A percentile compares a stretch with the other conserved stretches of the same genome.
Conservation (phyloP, 805 yeast genomes). For the Novakomyces olei region DNA sequence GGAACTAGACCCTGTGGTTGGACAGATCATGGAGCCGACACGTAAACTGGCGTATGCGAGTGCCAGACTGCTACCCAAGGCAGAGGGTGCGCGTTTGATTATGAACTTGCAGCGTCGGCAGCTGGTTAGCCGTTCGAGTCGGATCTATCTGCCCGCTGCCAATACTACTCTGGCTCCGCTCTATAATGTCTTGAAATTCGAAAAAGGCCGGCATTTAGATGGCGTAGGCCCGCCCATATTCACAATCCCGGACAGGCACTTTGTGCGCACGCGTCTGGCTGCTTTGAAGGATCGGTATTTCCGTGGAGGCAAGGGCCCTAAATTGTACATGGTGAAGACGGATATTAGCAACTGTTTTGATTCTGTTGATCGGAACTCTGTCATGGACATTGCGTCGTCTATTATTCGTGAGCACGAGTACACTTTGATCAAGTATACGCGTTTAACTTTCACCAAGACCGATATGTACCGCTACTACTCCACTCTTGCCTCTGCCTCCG, state of each 20-base stretch:
- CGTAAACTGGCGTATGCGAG: constrained; percentile 18
- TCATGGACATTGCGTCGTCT: constrained; percentile 5
- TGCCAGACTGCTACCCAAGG: constrained; percentile 12
- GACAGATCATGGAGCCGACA: too few relatives aligned
- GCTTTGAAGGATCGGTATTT: background rate
- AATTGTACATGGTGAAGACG: constrained; percentile 33
- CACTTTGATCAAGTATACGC: constrained; percentile 4
- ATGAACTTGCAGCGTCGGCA: too few relatives aligned
- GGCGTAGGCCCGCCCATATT: background rate
- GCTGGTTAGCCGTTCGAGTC: too few relatives aligned
- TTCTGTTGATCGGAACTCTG: constrained; percentile 20
- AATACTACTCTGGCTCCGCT: constrained; percentile 5
- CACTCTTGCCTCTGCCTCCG: background rate
- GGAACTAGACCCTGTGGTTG: constrained; percentile 11
- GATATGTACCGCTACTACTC: background rate
- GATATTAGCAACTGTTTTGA: constrained; percentile 67
- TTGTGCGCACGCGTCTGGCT: background rate
- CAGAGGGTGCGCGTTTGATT: constrained; percentile 7
- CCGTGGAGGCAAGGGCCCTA: constrained; percentile 1
- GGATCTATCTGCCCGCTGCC: constrained; percentile 1
- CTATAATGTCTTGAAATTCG: background rate
- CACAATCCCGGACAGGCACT: background rate
- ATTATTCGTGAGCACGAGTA: constrained; percentile 7
- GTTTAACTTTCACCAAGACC: background rate
- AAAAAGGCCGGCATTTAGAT: constrained; percentile 3